phyloP scores from a whole-genome alignment of 2,329 filamentous ascomycete genomes.

The Botrytis porri region DNA sequence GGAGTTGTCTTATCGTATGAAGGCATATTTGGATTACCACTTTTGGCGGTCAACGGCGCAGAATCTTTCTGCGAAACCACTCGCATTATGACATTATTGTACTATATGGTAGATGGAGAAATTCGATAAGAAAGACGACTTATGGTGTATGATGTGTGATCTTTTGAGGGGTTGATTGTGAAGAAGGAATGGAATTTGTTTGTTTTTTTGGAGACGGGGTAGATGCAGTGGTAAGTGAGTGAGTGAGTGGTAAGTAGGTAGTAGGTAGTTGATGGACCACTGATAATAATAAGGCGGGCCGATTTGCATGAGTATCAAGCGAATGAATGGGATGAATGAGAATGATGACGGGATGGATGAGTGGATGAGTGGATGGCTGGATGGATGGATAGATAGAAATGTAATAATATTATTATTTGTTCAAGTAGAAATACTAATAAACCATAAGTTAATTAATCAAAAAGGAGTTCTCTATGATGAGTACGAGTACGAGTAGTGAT shows the following conservation, averaged over 20 bases:
- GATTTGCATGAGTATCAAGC: background rate
- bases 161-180: background rate
- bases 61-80: conserved; percentile 37
- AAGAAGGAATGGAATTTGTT: conserved; percentile 2
- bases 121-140: background rate
- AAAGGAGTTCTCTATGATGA: background rate
- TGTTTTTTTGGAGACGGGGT: background rate
- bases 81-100: conserved; percentile 47
- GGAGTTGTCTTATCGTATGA: conserved; percentile 49
- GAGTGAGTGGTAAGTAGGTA: no score
- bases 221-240: background rate
- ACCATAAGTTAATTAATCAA: no score
- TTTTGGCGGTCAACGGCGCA: conserved; percentile 30
- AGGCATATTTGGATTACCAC: conserved; percentile 41
- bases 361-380: background rate
- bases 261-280: background rate
- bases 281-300: background rate
- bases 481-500: background rate
- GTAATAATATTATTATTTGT: background rate
- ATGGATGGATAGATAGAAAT: background rate
- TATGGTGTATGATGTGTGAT: no score
- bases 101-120: conserved; percentile 26
- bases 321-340: background rate
- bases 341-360: background rate
- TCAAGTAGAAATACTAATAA: background rate